Percentiles rank a stretch among this genome's conserved stretches.
Evolutionary conservation across 139 green algal genomes (phyloP).

Genomic region (Limnomonas spitsbergensis): DNA sequence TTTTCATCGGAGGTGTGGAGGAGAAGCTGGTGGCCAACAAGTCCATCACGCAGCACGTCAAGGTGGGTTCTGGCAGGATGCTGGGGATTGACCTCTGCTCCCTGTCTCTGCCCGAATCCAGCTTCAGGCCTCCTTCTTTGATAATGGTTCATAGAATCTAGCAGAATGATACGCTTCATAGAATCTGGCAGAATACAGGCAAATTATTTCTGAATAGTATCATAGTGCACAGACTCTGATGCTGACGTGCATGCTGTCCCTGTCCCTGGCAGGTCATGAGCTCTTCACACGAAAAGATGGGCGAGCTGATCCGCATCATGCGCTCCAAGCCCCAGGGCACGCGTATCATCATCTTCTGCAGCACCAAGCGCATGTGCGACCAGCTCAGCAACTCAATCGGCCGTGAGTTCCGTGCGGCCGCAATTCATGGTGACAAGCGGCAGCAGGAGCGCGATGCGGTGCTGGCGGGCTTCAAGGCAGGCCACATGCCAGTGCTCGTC

Average conservation of each 20-base stretch:
- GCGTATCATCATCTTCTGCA: slow-evolving; percentile 87
- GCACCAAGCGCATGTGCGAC: slow-evolving; percentile 93
- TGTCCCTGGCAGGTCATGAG: slow-evolving; percentile 12
- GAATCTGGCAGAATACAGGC: too few relatives aligned
- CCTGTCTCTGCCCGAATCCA: too few relatives aligned
- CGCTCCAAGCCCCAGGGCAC: slow-evolving; percentile 53
- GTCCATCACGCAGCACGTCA: slow-evolving; percentile 77
- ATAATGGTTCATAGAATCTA: too few relatives aligned
- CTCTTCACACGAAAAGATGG: slow-evolving; percentile 65
- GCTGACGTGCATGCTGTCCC: too few relatives aligned
- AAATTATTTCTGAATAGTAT: too few relatives aligned
- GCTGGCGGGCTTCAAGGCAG: slow-evolving; percentile 56
- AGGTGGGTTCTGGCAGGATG: slow-evolving; percentile 28
- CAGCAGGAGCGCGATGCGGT: slow-evolving; percentile 89
- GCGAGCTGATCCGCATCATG: slow-evolving; percentile 64
- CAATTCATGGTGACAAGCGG: slow-evolving; percentile 94
- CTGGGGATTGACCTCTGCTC: too few relatives aligned
- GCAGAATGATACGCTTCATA: too few relatives aligned
- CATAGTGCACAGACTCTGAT: too few relatives aligned
- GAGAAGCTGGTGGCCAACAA: slow-evolving; percentile 90
- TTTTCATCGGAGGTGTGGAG: slow-evolving; percentile 89
- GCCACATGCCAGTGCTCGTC: slow-evolving; percentile 78
- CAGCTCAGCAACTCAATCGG: slow-evolving; percentile 59
- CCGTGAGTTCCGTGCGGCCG: slow-evolving; percentile 61
- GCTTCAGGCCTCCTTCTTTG: too few relatives aligned